These are phyloP conservation scores for Neobulgaria alba DNA, from an alignment of 2,329 filamentous ascomycete species.

Conservation along the genomic window DNA sequence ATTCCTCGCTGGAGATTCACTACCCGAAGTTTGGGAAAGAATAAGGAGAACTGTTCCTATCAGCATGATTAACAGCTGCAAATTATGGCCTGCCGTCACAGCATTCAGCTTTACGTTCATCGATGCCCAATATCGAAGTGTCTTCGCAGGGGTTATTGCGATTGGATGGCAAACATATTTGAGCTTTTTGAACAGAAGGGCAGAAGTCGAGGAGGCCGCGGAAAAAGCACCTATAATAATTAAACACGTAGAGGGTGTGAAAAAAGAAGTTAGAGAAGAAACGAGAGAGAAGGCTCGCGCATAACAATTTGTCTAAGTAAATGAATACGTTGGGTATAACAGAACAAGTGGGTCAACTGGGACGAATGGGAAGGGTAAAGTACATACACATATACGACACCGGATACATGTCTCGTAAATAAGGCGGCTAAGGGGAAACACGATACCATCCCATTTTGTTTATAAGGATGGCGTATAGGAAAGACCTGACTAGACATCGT, in stretches of 20 bases:
- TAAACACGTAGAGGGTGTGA: not conserved
- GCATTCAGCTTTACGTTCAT: constrained; percentile 84
- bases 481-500: too few relatives aligned
- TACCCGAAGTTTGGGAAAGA: constrained; percentile 57
- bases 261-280: not conserved
- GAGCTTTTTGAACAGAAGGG: constrained; percentile 66
- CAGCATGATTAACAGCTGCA: constrained; percentile 70
- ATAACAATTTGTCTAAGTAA: too few relatives aligned
- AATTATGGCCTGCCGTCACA: constrained; percentile 82
- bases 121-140: constrained; percentile 65
- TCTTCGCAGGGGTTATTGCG: constrained; percentile 72
- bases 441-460: too few relatives aligned
- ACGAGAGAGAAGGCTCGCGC: not conserved
- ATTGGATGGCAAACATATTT: constrained; percentile 93
- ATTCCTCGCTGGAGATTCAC: constrained; percentile 58
- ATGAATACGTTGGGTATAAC: too few relatives aligned
- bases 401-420: too few relatives aligned
- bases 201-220: constrained; percentile 45
- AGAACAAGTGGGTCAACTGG: too few relatives aligned
- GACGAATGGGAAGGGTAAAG: too few relatives aligned
- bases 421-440: too few relatives aligned
- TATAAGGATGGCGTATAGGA: too few relatives aligned
- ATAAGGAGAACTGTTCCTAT: constrained; percentile 68
- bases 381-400: too few relatives aligned
- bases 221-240: constrained; percentile 1